Evolutionary conservation across 805 yeast genomes (phyloP).

Genomic region (Metschnikowia drakensbergensis): DNA sequence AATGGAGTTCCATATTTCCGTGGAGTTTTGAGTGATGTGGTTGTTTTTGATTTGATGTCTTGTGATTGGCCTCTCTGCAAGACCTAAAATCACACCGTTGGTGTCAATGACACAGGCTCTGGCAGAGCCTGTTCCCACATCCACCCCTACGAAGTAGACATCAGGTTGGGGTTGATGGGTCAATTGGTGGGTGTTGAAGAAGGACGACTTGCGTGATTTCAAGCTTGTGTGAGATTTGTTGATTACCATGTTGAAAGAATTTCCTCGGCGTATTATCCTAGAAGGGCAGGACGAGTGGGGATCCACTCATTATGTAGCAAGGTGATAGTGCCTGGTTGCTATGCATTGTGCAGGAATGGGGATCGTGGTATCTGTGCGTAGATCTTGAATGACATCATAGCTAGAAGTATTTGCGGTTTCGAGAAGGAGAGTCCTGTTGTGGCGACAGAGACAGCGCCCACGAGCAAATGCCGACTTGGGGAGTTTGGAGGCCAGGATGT

Average conservation of each 20-base stretch:
- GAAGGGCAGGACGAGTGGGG: neutral
- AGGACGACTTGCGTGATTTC: slow-evolving; percentile 35
- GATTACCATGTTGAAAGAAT: slow-evolving; percentile 10
- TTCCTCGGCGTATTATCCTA: neutral
- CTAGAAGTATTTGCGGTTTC: neutral
- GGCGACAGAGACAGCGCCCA: no score
- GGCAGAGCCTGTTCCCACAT: slow-evolving; percentile 97
- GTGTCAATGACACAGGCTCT: slow-evolving; percentile 89
- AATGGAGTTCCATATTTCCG: slow-evolving; percentile 88
- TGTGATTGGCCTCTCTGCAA: slow-evolving; percentile 75
- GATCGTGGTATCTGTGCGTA: neutral
- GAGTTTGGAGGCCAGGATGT: no score
- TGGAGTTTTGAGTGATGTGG: slow-evolving; percentile 79
- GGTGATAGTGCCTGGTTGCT: slow-evolving; percentile 9
- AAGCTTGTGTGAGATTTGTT: slow-evolving; percentile 40
- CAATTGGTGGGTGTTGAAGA: slow-evolving; percentile 35
- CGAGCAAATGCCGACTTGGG: no score
- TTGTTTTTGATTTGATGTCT: slow-evolving; percentile 71
- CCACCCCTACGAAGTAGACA: slow-evolving; percentile 72
- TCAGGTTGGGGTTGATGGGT: slow-evolving; percentile 41
- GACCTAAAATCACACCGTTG: slow-evolving; percentile 72
- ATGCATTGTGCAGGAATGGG: slow-evolving; percentile 10
- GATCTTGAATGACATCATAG: neutral
- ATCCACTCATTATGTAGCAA: neutral
- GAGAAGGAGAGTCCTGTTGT: no score